These are phyloP conservation scores for Saccharomycopsis hybrid DNA, from an alignment of 1,139 yeast genomes.

Conservation along the genomic window DNA sequence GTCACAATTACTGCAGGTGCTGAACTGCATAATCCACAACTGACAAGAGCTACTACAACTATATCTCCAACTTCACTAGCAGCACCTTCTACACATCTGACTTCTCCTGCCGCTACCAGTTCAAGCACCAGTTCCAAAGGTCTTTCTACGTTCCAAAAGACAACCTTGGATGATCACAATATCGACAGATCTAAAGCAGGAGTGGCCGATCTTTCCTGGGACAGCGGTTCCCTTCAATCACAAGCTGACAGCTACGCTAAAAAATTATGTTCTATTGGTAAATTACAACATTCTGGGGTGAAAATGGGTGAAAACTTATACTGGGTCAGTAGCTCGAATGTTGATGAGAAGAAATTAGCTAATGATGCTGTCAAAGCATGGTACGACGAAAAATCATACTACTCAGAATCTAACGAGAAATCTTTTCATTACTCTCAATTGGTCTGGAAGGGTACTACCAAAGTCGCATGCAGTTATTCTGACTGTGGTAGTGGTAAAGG, in stretches of 20 bases:
- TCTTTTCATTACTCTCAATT: conserved; percentile 8
- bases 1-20: background rate
- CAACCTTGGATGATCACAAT: conserved; percentile 8
- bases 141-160: conserved; percentile 5
- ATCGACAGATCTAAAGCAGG: conserved; percentile 4
- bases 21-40: background rate
- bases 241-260: conserved; percentile 6
- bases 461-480: conserved; percentile 19
- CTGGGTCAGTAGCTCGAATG: background rate
- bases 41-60: background rate
- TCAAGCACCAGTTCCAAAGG: conserved; percentile 23
- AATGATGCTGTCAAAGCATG: conserved; percentile 3
- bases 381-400: conserved; percentile 7
- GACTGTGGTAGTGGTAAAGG: conserved; percentile 29
- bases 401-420: background rate
- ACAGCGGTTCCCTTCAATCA: background rate
- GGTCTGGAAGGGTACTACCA: conserved; percentile 14
- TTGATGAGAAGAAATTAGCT: background rate
- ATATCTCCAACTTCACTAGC: conserved; percentile 21
- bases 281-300: conserved; percentile 7
- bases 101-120: no score
- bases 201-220: conserved; percentile 5
- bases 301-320: conserved; percentile 13
- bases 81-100: conserved; percentile 22
- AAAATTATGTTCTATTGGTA: conserved; percentile 1